Evolutionary conservation across 345 rosid genomes (phyloP).

Genomic region (Arabis alpina): DNA sequence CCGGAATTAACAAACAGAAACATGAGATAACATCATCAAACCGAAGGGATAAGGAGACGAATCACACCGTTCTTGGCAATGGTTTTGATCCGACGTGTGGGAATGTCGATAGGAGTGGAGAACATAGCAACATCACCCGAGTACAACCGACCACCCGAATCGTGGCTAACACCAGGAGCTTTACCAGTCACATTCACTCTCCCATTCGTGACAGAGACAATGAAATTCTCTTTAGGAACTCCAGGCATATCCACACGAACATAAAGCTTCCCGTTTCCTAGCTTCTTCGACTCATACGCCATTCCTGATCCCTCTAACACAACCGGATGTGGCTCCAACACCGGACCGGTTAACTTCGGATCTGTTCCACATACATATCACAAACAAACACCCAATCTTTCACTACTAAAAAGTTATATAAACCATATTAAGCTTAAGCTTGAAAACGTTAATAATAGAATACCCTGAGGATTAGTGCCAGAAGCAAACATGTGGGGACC

Average conservation of each 20-base stretch:
- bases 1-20: neutral
- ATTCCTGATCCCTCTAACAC: conserved; percentile 19
- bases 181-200: conserved; percentile 22
- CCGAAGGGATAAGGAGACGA: conserved; percentile 28
- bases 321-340: conserved; percentile 27
- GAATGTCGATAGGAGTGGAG: neutral
- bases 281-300: conserved; percentile 36
- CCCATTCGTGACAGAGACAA: conserved; percentile 9
- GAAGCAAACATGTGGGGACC: neutral
- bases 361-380: conserved; percentile 7
- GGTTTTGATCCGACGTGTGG: conserved; percentile 25
- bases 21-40: neutral
- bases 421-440: too few species aligned
- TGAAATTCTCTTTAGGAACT: conserved; percentile 27
- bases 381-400: neutral
- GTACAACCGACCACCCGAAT: conserved; percentile 17
- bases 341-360: conserved; percentile 15
- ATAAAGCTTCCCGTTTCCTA: conserved; percentile 21
- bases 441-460: neutral
- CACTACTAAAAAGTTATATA: too few species aligned
- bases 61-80: conserved; percentile 28
- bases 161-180: conserved; percentile 26
- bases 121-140: conserved; percentile 28
- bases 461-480: conserved; percentile 28
- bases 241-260: conserved; percentile 41